These are phyloP conservation scores for Geranium rotundifolium DNA, from an alignment of 345 rosid genomes.

Conservation along the genomic window DNA sequence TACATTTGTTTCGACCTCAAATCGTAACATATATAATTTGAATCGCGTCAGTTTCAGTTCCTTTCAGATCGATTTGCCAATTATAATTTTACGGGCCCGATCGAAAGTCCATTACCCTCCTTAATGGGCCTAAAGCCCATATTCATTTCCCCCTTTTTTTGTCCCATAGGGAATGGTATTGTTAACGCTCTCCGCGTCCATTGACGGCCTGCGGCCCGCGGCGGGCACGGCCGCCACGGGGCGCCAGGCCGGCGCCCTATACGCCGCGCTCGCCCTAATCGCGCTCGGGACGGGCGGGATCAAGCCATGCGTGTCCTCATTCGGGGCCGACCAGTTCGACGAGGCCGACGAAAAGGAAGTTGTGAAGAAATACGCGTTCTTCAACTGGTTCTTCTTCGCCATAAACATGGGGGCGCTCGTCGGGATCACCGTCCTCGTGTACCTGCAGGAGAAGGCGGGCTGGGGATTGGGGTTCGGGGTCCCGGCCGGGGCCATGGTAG, in stretches of 20 bases:
- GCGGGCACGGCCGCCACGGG: conserved; percentile 57
- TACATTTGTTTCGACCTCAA: too few relatives aligned
- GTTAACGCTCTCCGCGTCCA: conserved; percentile 75
- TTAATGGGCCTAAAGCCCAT: too few relatives aligned
- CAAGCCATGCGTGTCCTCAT: conserved; percentile 91
- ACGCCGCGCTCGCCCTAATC: conserved; percentile 79
- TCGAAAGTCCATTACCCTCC: too few relatives aligned
- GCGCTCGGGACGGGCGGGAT: conserved; percentile 93
- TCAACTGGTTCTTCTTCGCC: conserved; percentile 86
- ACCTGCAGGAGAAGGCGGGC: conserved; percentile 26
- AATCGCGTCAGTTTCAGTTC: too few relatives aligned
- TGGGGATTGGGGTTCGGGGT: conserved; percentile 40
- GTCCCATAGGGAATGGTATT: conserved; percentile 77
- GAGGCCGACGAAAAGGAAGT: conserved; percentile 72
- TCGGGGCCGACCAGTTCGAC: conserved; percentile 95
- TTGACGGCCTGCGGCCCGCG: conserved; percentile 53
- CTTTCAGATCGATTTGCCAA: too few relatives aligned
- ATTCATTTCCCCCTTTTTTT: too few relatives aligned
- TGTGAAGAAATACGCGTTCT: conserved; percentile 75
- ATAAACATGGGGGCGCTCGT: conserved; percentile 42
- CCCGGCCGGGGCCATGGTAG: conserved; percentile 20
- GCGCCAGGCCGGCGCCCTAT: conserved; percentile 63
- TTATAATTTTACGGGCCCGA: too few relatives aligned
- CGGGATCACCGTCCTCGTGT: conserved; percentile 37
- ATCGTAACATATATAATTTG: too few relatives aligned